phyloP scores from a whole-genome alignment of 257 asterid species.

The Parsonsia alboflavescens region DNA sequence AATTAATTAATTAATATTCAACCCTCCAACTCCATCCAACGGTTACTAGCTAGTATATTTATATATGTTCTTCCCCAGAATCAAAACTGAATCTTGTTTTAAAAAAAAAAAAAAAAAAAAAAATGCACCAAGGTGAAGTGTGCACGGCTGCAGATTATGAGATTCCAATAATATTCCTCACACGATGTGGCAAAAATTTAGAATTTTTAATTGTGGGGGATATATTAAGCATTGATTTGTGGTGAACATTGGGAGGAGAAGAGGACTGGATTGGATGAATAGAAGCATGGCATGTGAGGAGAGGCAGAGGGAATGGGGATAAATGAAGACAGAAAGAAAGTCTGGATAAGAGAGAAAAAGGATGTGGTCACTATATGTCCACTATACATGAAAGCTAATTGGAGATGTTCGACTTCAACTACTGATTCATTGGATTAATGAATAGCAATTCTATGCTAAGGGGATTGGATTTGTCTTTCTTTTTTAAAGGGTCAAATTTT shows the following conservation, averaged over 20 bases:
- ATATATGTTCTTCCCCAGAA: conserved; percentile 5
- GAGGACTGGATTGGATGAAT: conserved; percentile 17
- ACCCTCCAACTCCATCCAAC: neutral
- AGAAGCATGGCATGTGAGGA: conserved; percentile 58
- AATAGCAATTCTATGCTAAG: too few species aligned
- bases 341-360: conserved; percentile 37
- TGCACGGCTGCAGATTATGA: too few species aligned
- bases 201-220: neutral
- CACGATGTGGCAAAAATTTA: conserved; percentile 2
- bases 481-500: too few species aligned
- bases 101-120: neutral
- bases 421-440: conserved; percentile 12
- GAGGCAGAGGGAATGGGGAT: conserved; percentile 24
- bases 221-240: conserved; percentile 4
- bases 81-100: neutral
- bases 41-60: neutral
- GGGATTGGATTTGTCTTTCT: too few species aligned
- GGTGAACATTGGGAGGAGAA: conserved; percentile 38
- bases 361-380: conserved; percentile 52
- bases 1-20: neutral
- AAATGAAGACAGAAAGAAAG: neutral
- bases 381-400: conserved; percentile 23
- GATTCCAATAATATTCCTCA: conserved; percentile 7
- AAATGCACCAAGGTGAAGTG: neutral
- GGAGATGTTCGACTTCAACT: conserved; percentile 20